These are phyloP conservation scores for Mediolabrus comicus DNA, from an alignment of 108 stramenopile species.

Conservation along the genomic window DNA sequence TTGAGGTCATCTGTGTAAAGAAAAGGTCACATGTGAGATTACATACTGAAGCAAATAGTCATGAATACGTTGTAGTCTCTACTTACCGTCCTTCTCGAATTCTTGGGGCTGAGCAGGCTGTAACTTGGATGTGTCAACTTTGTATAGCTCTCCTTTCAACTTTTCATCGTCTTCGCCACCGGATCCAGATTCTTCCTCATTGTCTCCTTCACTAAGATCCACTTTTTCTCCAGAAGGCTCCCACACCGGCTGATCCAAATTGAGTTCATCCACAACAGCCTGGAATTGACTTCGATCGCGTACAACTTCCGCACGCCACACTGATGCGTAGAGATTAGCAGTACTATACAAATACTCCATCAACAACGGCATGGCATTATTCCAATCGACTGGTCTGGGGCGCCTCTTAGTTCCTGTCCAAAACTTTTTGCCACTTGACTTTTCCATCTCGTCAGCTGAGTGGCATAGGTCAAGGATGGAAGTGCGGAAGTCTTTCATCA, in stretches of 20 bases:
- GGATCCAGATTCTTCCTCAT: conserved; percentile 52
- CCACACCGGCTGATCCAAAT: conserved; percentile 59
- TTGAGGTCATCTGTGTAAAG: conserved; percentile 44
- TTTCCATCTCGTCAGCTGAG: conserved; percentile 53
- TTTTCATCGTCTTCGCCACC: conserved; percentile 67
- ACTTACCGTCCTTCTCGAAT: conserved; percentile 76
- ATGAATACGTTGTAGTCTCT: not conserved
- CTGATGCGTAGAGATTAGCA: conserved; percentile 69
- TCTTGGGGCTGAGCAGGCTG: conserved; percentile 57
- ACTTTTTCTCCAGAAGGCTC: conserved; percentile 49
- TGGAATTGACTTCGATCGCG: conserved; percentile 48
- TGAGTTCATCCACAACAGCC: conserved; percentile 35
- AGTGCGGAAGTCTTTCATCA: conserved; percentile 54
- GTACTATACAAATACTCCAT: conserved; percentile 68
- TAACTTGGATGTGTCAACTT: conserved; percentile 49
- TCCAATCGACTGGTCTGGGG: conserved; percentile 68
- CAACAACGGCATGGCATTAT: conserved; percentile 51
- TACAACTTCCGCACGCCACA: conserved; percentile 46
- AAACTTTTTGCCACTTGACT: conserved; percentile 54
- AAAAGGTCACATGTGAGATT: not conserved
- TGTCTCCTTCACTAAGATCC: conserved; percentile 45
- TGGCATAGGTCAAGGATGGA: conserved; percentile 46
- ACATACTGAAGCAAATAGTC: not conserved
- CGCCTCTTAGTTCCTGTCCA: conserved; percentile 85
- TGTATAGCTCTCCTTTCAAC: conserved; percentile 44